Percentiles rank a stretch among this genome's conserved stretches.
Evolutionary conservation across 2,329 filamentous ascomycete species (phyloP).

Genomic region (Curvularia eragrostidis): DNA sequence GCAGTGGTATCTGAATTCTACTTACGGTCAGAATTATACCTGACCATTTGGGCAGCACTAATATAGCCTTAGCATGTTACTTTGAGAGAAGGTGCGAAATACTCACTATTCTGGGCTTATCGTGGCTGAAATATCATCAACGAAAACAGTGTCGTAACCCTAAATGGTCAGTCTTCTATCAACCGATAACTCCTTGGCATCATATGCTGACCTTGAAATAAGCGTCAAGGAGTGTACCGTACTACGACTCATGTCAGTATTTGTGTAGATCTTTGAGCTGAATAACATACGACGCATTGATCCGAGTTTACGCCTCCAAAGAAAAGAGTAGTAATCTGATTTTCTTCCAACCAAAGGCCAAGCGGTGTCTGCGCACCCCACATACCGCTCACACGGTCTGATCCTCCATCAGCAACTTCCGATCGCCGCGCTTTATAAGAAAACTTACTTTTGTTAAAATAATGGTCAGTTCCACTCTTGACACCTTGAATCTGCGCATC

Average conservation of each 20-base stretch:
- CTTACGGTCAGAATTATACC: conserved; percentile 22
- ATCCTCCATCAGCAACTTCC: neutral
- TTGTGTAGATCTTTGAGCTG: conserved; percentile 1
- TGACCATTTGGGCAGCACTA: conserved; percentile 25
- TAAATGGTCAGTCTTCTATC: conserved; percentile 1
- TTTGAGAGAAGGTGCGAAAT: neutral
- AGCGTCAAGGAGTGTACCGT: conserved; percentile 1
- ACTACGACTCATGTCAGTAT: neutral
- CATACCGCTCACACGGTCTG: conserved; percentile 44
- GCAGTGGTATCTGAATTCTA: neutral
- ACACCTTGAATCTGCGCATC: conserved; percentile 30
- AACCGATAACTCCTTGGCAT: conserved; percentile 10
- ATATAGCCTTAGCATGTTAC: neutral
- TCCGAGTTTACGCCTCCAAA: conserved; percentile 51
- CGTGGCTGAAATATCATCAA: conserved; percentile 26
- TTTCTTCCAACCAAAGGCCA: conserved; percentile 43
- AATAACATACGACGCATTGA: conserved; percentile 38
- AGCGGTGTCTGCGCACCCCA: conserved; percentile 46
- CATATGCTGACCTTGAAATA: neutral
- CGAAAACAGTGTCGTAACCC: conserved; percentile 27
- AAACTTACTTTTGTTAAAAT: conserved; percentile 38
- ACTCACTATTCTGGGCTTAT: conserved; percentile 25
- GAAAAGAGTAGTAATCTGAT: conserved; percentile 48
- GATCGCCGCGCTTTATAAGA: neutral
- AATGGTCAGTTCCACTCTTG: conserved; percentile 23